Conservation (phyloP, 768 basidiomycete species). For the Termitomyces sp. region DNA sequence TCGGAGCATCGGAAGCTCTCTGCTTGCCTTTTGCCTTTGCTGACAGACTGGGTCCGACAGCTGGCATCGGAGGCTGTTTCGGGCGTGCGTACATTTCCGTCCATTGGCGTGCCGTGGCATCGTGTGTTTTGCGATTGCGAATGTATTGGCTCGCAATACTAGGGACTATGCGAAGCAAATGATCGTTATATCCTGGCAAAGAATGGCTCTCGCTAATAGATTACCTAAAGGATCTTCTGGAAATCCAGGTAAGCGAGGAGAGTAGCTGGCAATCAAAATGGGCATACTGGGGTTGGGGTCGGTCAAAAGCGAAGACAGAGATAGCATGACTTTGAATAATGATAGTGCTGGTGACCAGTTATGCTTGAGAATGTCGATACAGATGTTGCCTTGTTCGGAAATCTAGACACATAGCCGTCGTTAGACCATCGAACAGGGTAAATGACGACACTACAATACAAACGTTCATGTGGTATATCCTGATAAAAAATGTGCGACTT, state of each 20-base stretch:
- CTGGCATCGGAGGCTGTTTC: slow-evolving; percentile 18
- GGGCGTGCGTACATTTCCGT: slow-evolving; percentile 59
- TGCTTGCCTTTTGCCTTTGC: slow-evolving; percentile 35
- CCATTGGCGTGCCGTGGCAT: slow-evolving; percentile 77
- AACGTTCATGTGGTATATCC: slow-evolving; percentile 88
- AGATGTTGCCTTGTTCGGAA: slow-evolving; percentile 72
- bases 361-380: slow-evolving; percentile 89
- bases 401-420: slow-evolving; percentile 34
- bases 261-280: background rate
- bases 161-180: slow-evolving; percentile 42
- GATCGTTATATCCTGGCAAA: background rate
- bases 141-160: slow-evolving; percentile 68
- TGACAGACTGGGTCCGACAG: slow-evolving; percentile 5
- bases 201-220: slow-evolving; percentile 7
- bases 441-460: slow-evolving; percentile 15
- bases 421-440: background rate
- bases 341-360: slow-evolving; percentile 95
- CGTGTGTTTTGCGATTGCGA: slow-evolving; percentile 65
- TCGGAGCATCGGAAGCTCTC: slow-evolving; percentile 16
- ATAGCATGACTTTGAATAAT: slow-evolving; percentile 92
- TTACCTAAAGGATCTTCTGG: slow-evolving; percentile 71
- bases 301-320: slow-evolving; percentile 86
- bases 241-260: slow-evolving; percentile 7
- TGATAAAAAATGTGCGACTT: slow-evolving; percentile 20
- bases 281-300: slow-evolving; percentile 89